Base-by-base conservation (phyloP, 2,329 filamentous ascomycete species). In the Rachicladosporium sp. region DNA sequence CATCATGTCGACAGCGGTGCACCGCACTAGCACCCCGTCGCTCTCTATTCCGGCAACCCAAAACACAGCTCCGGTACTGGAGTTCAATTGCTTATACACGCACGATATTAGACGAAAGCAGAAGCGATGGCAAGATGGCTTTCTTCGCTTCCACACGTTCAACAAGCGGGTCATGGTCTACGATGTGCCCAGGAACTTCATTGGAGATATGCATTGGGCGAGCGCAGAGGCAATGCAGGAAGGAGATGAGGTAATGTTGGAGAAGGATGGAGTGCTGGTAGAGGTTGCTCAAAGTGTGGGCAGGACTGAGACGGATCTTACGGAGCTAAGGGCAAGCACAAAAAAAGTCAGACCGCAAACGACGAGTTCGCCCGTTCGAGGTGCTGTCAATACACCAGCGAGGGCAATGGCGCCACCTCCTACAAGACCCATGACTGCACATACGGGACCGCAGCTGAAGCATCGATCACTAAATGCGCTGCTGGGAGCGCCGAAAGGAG, bases 101-200 rank as follows among this genome's bases (percentile, higher is more conserved):
- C 77, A 84, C 56, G 88, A 95, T 56, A 60, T 93, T 32, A 77
- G 78, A 37, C 78, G 84, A 41, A 95, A 95, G 64, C 79, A 85
- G 50, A 95, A 95, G 59, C 71, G 84, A 44, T 95, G 88, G 88
- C 85, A 93, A 54, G 88, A 95, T 78, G 88, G 89, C 29, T 78
- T 78, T 37, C 73, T 95, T 45, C 82, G 81, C 47, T 93, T 81
- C 48, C 88, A 95, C 56, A 81, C 82, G 1, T 94, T 93, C 73
- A 95, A 95, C 65, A 84, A 79, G 55, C 78, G 85, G 4, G 68
- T 91, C 43, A 93, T 95, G 84, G 83, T 93, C 5, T 89, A 91
- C 52, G 87, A 94, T 58, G 78, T 84, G 35, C 68, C 74, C 2
- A 77, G 82, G 0, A 85, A 88, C 56, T 85, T 80, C 48, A 72